Base-by-base conservation (phyloP, 2,329 filamentous ascomycete species). In the Beauveria brongniartii region DNA sequence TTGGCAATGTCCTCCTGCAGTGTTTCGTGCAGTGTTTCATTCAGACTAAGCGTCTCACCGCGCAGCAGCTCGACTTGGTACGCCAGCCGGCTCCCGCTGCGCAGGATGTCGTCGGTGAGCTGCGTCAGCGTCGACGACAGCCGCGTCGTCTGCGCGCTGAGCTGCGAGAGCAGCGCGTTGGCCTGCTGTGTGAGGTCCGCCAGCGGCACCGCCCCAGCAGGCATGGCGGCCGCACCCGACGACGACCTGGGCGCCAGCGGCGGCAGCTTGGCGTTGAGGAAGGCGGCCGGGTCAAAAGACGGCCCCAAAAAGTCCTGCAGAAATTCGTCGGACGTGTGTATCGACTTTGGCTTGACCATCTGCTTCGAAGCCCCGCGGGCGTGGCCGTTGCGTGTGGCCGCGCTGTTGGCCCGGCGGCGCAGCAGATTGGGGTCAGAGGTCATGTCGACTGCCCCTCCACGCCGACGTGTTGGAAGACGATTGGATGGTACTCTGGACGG, bases 21-120 rank as follows among this genome's bases (percentile, higher is more conserved):
- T 0, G 81, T 84, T 65, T 92, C 89, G 5, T 86, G 84, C 67
- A 97, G 77, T 2, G 88, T 82, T 70, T 97, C 92, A 1, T 87
- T 86, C 41, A 97, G 77, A n/a, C 89, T 82, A 52, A 92, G 76
- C 2, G 91, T 89, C 74, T 97, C 92, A 64, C 92, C 92, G n/a
- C 92, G 85, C 54, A 97, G 75, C 20, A 97, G 83, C 74, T 97
- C 93, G 22, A 97, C 93, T 74, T 97, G 91, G 70, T 99, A 99
- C 22, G 92, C 91, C 61, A 99, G 78, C 4, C 93, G 83, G 65
- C 90, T 91, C 28, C 92, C 91, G 69, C 91, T 92, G 61, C 94
- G 85, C 64, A 99, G 75, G 64, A 99, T 97, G 67, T 97, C 94
- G 73, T 99, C 93, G 12, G 94, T 97, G 63, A 97, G 79, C 69